Evolutionary conservation across 148 eudicot species (phyloP).

Genomic region (Fagopyrum esculentum): DNA sequence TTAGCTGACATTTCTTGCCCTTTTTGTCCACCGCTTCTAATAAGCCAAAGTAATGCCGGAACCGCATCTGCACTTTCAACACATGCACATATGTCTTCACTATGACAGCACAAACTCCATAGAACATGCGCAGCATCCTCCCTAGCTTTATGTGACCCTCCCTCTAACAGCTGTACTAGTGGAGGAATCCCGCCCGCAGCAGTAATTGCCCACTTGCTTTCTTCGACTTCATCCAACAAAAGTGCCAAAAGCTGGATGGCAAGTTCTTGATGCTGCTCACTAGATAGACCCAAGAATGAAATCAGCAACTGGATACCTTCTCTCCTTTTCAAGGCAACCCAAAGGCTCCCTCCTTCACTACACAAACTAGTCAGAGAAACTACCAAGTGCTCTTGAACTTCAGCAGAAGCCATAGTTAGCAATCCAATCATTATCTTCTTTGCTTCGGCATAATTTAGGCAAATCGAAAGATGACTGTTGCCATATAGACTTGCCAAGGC

Average conservation of each 20-base stretch:
- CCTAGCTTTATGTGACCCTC: conserved; percentile 69
- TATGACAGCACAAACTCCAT: conserved; percentile 64
- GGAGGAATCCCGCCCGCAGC: conserved; percentile 96
- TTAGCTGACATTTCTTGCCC: conserved; percentile 69
- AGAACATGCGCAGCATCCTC: conserved; percentile 60
- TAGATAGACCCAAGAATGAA: conserved; percentile 60
- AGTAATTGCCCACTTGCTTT: conserved; percentile 91
- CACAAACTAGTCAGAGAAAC: conserved; percentile 56
- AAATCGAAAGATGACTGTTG: conserved; percentile 39
- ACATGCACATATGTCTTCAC: conserved; percentile 77
- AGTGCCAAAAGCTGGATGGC: conserved; percentile 57
- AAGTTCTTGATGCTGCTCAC: conserved; percentile 82
- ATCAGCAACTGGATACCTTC: conserved; percentile 80
- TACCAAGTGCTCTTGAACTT: conserved; percentile 61
- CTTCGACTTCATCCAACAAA: conserved; percentile 63
- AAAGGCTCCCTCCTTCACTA: conserved; percentile 43
- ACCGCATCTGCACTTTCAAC: conserved; percentile 85
- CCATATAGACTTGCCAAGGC: conserved; percentile 84
- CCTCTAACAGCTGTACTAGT: conserved; percentile 63
- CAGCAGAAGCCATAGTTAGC: conserved; percentile 54
- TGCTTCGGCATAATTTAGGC: conserved; percentile 47
- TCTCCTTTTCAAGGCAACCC: conserved; percentile 71
- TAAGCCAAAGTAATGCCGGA: conserved; percentile 67
- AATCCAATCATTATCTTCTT: conserved; percentile 64
- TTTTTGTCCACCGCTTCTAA: conserved; percentile 57